phyloP scores from a whole-genome alignment of 768 basidiomycete genomes.

The Psilocybe cyanescens region DNA sequence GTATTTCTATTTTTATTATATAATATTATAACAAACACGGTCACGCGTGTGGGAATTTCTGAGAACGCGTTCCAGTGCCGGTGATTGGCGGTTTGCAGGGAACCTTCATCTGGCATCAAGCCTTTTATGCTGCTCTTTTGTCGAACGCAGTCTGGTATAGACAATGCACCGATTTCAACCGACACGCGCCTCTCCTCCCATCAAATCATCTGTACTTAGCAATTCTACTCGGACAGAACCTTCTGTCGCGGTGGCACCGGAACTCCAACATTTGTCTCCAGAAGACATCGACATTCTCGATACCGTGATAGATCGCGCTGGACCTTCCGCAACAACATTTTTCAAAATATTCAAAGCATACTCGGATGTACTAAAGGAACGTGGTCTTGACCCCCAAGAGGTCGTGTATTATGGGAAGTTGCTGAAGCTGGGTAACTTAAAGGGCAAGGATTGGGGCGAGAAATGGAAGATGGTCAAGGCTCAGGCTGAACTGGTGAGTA shows the following conservation, averaged over 20 bases:
- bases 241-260: constrained; percentile 46
- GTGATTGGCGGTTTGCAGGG: not conserved
- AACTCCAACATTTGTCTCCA: constrained; percentile 53
- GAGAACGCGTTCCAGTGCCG: constrained; percentile 13
- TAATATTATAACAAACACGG: constrained; percentile 21
- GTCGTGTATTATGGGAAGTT: constrained; percentile 83
- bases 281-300: constrained; percentile 76
- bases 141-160: not conserved
- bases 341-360: constrained; percentile 85
- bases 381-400: constrained; percentile 79
- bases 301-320: constrained; percentile 71
- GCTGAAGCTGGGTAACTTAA: constrained; percentile 81
- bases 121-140: constrained; percentile 1
- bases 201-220: constrained; percentile 30
- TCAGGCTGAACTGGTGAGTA: constrained; percentile 46
- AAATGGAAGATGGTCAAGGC: constrained; percentile 79
- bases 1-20: constrained; percentile 4
- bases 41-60: constrained; percentile 24
- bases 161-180: constrained; percentile 53
- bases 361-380: constrained; percentile 74
- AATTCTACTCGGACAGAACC: constrained; percentile 37
- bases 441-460: constrained; percentile 78
- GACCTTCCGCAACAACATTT: constrained; percentile 73
- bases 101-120: not conserved
- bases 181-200: constrained; percentile 50